Conservation (phyloP, 2,329 filamentous ascomycete species). For the Penicillium sp. region DNA sequence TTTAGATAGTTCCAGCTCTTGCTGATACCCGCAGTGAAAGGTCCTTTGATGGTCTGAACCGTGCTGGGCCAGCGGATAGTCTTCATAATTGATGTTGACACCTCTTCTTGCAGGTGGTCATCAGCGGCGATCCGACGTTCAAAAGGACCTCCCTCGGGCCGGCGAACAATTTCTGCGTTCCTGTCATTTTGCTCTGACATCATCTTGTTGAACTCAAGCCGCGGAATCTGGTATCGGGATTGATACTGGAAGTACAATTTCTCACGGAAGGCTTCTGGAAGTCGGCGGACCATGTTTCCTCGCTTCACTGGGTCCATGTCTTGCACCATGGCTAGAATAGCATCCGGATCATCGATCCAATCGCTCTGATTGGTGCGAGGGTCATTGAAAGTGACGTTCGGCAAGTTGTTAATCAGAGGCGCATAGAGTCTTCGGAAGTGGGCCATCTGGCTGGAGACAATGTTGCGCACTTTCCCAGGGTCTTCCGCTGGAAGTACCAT, state of each 20-base stretch:
- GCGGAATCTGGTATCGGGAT: slow-evolving; percentile 81
- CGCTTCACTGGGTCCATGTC: slow-evolving; percentile 90
- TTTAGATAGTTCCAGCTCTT: slow-evolving; percentile 72
- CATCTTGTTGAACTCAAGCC: slow-evolving; percentile 79
- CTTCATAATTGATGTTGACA: slow-evolving; percentile 74
- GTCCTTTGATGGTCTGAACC: slow-evolving; percentile 79
- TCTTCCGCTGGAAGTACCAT: slow-evolving; percentile 91
- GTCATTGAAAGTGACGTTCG: slow-evolving; percentile 79
- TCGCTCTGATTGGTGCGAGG: slow-evolving; percentile 55
- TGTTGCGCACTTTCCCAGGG: slow-evolving; percentile 88
- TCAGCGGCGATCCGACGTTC: slow-evolving; percentile 79
- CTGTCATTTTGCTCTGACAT: slow-evolving; percentile 72
- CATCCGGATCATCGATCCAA: slow-evolving; percentile 63
- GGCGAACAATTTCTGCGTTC: slow-evolving; percentile 62
- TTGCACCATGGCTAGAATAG: slow-evolving; percentile 70
- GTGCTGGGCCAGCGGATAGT: slow-evolving; percentile 93
- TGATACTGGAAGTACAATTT: slow-evolving; percentile 95
- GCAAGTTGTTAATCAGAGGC: slow-evolving; percentile 82
- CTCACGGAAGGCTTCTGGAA: slow-evolving; percentile 81
- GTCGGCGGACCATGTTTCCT: slow-evolving; percentile 91
- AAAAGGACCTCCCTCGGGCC: slow-evolving; percentile 76
- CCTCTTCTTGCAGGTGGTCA: slow-evolving; percentile 65
- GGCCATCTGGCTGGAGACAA: slow-evolving; percentile 84
- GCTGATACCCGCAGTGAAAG: slow-evolving; percentile 71
- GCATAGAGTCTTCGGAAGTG: slow-evolving; percentile 92